Conservation (phyloP, 352 stramenopile genomes). For the Pythium grandisporangium region DNA sequence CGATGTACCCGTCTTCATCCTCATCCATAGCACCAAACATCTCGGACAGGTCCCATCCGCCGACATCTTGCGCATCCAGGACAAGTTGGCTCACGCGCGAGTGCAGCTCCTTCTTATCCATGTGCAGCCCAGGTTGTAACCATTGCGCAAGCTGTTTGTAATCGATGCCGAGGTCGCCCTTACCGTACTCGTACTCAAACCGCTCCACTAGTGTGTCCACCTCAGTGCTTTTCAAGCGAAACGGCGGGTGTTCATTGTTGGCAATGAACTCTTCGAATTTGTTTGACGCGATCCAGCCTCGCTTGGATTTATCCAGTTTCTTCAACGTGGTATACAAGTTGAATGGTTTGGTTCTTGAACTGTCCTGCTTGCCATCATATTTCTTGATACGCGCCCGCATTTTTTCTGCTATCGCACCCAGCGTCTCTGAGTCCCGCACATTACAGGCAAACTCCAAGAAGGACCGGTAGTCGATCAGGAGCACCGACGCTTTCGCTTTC, state of each 20-base stretch:
- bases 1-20: slow-evolving; percentile 45
- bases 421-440: slow-evolving; percentile 46
- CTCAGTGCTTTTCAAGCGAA: slow-evolving; percentile 25
- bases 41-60: slow-evolving; percentile 40
- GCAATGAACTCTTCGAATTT: slow-evolving; percentile 11
- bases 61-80: slow-evolving; percentile 15
- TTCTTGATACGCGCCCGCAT: slow-evolving; percentile 32
- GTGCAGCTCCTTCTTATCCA: slow-evolving; percentile 51
- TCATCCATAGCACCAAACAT: slow-evolving; percentile 57
- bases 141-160: slow-evolving; percentile 63
- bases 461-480: slow-evolving; percentile 31
- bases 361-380: slow-evolving; percentile 45
- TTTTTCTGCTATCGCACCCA: slow-evolving; percentile 37
- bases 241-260: slow-evolving; percentile 22
- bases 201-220: slow-evolving; percentile 27
- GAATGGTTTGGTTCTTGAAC: slow-evolving; percentile 24
- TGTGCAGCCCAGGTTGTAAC: slow-evolving; percentile 53
- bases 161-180: slow-evolving; percentile 40
- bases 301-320: slow-evolving; percentile 49
- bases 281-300: slow-evolving; percentile 30
- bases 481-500: neutral
- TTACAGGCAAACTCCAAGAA: slow-evolving; percentile 70
- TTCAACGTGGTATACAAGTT: slow-evolving; percentile 29
- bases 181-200: slow-evolving; percentile 67
- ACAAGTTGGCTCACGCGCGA: slow-evolving; percentile 33